Evolutionary conservation across 768 basidiomycete species (phyloP).

Genomic region (Punctularia strigosozonata): DNA sequence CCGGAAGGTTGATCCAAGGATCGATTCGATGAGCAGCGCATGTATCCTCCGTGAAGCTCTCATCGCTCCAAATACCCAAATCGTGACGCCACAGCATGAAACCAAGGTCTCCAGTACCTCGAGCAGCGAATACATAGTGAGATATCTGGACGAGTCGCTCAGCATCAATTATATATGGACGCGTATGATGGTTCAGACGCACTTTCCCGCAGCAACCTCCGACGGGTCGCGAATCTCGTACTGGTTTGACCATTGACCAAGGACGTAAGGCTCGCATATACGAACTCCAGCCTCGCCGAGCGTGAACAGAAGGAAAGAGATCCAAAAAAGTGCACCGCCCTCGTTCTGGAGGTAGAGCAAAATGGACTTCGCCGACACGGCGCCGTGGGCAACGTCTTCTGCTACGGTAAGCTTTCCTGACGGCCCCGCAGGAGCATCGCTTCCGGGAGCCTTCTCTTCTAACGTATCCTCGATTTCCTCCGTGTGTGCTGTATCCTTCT

Average conservation of each 20-base stretch:
- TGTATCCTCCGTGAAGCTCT: background rate
- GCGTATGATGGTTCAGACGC: conserved; percentile 4
- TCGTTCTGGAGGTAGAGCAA: conserved; percentile 14
- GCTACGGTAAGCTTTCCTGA: background rate
- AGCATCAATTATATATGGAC: background rate
- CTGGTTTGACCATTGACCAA: background rate
- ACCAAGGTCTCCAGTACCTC: background rate
- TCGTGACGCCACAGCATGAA: background rate
- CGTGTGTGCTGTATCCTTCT: background rate
- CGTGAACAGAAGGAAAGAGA: background rate
- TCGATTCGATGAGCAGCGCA: background rate
- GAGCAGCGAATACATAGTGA: background rate
- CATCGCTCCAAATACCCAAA: background rate
- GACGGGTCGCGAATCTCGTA: background rate
- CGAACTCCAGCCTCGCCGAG: conserved; percentile 11
- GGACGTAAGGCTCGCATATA: background rate
- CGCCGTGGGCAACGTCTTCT: background rate
- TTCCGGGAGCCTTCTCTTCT: conserved; percentile 4
- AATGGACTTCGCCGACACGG: conserved; percentile 16
- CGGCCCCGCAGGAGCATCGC: background rate
- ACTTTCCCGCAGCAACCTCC: conserved; percentile 15
- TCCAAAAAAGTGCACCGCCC: conserved; percentile 10
- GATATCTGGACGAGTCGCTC: background rate
- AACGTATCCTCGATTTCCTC: conserved; percentile 1
- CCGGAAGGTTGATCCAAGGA: background rate